Conservation (phyloP, 768 basidiomycete species). For the Auricularia sp. region DNA sequence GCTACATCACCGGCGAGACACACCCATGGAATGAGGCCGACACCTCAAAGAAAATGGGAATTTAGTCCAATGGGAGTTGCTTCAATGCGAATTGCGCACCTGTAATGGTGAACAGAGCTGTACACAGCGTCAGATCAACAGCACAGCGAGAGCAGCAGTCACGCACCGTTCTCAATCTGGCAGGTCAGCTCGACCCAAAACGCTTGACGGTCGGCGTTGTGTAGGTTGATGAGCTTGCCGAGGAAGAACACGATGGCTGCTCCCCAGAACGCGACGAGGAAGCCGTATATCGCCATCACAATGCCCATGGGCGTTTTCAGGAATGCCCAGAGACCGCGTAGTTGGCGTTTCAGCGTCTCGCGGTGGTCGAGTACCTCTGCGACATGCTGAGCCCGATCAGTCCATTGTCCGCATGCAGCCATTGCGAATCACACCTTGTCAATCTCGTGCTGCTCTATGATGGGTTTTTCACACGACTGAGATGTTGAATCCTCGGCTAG, state of each 20-base stretch:
- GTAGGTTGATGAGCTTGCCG: slow-evolving; percentile 55
- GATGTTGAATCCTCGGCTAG: background rate
- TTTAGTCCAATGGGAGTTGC: background rate
- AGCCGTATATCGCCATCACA: slow-evolving; percentile 65
- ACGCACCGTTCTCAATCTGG: slow-evolving; percentile 63
- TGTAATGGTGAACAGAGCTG: slow-evolving; percentile 69
- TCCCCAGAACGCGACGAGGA: slow-evolving; percentile 81
- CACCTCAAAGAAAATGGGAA: background rate
- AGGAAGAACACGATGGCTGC: slow-evolving; percentile 72
- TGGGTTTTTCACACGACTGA: background rate
- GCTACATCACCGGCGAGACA: too few relatives aligned
- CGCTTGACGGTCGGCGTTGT: slow-evolving; percentile 57
- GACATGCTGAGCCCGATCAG: slow-evolving; percentile 61
- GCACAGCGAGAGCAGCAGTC: background rate
- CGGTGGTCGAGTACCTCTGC: slow-evolving; percentile 59
- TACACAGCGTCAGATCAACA: slow-evolving; percentile 8
- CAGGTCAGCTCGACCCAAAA: slow-evolving; percentile 75
- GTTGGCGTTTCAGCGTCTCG: slow-evolving; percentile 42
- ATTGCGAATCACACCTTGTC: background rate
- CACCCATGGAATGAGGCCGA: slow-evolving; percentile 55
- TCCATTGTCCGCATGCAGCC: background rate
- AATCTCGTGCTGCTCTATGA: slow-evolving; percentile 11
- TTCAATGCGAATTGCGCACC: slow-evolving; percentile 36
- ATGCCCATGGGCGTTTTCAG: slow-evolving; percentile 66
- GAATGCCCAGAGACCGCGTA: slow-evolving; percentile 71